Base-by-base conservation (phyloP, 164 flowering plant species). In the Pachysandra terminalis region DNA sequence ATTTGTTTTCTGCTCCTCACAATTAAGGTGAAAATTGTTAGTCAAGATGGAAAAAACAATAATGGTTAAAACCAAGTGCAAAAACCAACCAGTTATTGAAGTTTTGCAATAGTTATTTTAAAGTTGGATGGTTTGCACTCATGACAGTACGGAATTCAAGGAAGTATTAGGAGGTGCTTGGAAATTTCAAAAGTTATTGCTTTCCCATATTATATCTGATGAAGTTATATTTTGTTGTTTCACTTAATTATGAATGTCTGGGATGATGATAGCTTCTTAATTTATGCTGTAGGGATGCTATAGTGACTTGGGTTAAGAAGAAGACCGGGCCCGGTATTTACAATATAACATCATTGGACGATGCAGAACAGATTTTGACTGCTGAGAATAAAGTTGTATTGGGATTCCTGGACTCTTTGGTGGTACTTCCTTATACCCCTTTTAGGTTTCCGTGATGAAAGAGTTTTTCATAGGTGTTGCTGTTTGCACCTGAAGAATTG, bases 301-400 rank as follows among this genome's bases (percentile, higher is more conserved):
- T 94, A 61, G 91, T 94, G 64, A 81, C 95, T 41, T 94, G 98
- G 98, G 80, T 94, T 21, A 94, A 80, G 86, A 94, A 91, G 90
- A 91, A 91, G 83, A 86, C 76, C 0, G 97, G 97, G 69, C 97
- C 97, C 72, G 95, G 89, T 57, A 59, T 87, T 19, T 59, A 68
- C 68, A 94, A 90, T 68, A 65, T 91, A 48, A 86, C 96, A 41
- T 80, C 93, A 12, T 59, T 71, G 59, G 87, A 91, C 59, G 93
- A 90, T 61, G 97, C 96, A 4, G 92, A 90, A 64, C 79, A 69
- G 57, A 71, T 91, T 35, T 72, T 91, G 82, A 80, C 83, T 45
- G 78, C 90, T 55, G 93, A 86, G 59, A 66, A 63, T 63, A 91
- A 82, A 78, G 76, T 90, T 73, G 90, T 86, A 68, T 71, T 94